These are phyloP conservation scores for Colletotrichum acutatum DNA, from an alignment of 2,329 filamentous ascomycete genomes.

Conservation along the genomic window DNA sequence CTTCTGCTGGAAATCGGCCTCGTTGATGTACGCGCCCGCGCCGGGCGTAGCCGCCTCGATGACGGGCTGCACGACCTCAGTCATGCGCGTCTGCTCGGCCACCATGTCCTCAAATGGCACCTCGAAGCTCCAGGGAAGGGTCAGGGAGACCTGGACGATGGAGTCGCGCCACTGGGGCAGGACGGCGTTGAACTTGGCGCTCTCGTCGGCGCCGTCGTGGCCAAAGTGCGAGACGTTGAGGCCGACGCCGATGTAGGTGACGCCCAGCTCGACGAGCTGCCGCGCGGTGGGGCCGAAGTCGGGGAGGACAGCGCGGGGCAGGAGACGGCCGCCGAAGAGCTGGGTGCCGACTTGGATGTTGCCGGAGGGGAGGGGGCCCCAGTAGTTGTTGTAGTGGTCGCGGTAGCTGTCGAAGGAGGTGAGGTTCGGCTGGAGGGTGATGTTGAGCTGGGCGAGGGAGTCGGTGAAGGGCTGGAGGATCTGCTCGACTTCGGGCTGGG, in stretches of 20 bases:
- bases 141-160: conserved; percentile 45
- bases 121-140: conserved; percentile 31
- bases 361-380: conserved; percentile 39
- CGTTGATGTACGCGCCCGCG: conserved; percentile 44
- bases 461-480: conserved; percentile 55
- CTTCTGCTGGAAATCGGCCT: conserved; percentile 46
- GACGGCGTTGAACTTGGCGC: conserved; percentile 44
- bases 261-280: conserved; percentile 24
- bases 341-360: conserved; percentile 42
- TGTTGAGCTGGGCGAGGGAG: conserved; percentile 37
- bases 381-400: conserved; percentile 38
- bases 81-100: conserved; percentile 37
- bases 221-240: conserved; percentile 32
- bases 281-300: conserved; percentile 24
- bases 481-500: conserved; percentile 48
- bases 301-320: conserved; percentile 42
- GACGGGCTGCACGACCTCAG: conserved; percentile 45
- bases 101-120: conserved; percentile 31
- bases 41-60: conserved; percentile 43
- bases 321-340: conserved; percentile 46
- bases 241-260: conserved; percentile 31
- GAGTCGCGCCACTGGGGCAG: conserved; percentile 54
- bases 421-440: conserved; percentile 42
- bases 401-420: conserved; percentile 44
- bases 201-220: conserved; percentile 1